Conservation (phyloP, 2,329 filamentous ascomycete species). For the Monilinia laxa region DNA sequence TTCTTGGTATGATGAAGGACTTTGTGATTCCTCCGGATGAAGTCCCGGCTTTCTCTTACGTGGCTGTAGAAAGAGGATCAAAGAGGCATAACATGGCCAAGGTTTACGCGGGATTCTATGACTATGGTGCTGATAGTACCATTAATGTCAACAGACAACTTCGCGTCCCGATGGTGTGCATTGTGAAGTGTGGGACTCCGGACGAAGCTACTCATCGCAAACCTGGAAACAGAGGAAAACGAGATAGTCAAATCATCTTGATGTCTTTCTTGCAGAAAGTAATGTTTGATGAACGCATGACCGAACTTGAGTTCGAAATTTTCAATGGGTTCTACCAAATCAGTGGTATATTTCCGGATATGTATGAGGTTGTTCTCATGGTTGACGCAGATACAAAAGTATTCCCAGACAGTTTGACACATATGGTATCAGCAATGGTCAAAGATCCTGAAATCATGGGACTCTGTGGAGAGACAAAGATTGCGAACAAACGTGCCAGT, state of each 20-base stretch:
- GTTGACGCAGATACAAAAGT: conserved; percentile 99
- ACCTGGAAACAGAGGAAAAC: conserved; percentile 95
- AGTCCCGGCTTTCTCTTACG: conserved; percentile 89
- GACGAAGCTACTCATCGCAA: conserved; percentile 80
- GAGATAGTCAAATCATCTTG: conserved; percentile 97
- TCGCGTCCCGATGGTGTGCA: conserved; percentile 93
- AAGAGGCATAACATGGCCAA: conserved; percentile 99
- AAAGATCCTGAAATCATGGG: conserved; percentile 99
- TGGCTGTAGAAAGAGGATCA: conserved; percentile 90
- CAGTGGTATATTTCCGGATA: conserved; percentile 96
- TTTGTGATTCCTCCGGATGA: conserved; percentile 76
- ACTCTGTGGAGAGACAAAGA: conserved; percentile 97
- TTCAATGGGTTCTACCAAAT: conserved; percentile 99
- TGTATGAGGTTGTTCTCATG: conserved; percentile 97
- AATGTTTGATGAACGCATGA: conserved; percentile 99
- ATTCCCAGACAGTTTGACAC: conserved; percentile 95
- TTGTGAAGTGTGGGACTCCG: conserved; percentile 94
- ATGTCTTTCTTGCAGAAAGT: conserved; percentile 99
- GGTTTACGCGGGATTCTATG: conserved; percentile 96
- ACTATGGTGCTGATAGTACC: conserved; percentile 79
- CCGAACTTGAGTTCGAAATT: conserved; percentile 98
- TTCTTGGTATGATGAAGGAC: conserved; percentile 92
- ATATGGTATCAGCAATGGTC: conserved; percentile 99
- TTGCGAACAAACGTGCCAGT: conserved; percentile 91
- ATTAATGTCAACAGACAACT: conserved; percentile 88